Evolutionary conservation across 192 early-diverging fungal genomes (phyloP).

Genomic region (Backusella psychrophila): DNA sequence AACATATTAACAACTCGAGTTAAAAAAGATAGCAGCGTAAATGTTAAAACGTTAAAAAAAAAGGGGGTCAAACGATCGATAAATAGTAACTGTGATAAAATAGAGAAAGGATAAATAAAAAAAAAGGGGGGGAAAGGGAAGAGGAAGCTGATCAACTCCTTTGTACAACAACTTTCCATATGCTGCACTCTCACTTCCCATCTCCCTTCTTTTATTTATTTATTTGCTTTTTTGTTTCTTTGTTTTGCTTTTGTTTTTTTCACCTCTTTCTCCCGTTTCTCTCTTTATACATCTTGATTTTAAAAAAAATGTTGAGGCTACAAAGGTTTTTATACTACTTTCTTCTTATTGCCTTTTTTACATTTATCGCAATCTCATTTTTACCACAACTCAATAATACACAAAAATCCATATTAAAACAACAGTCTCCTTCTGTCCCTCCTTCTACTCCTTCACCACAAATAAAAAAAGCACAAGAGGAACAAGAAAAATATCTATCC

Average conservation of each 20-base stretch:
- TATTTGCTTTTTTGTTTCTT: not conserved
- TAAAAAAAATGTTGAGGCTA: not conserved
- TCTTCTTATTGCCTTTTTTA: not conserved
- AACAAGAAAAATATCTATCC: slow-evolving; percentile 10
- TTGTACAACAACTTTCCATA: not conserved
- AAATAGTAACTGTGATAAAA: not conserved
- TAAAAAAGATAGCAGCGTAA: not conserved
- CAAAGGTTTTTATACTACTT: not conserved
- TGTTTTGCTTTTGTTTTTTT: not conserved
- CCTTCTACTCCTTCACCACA: not conserved
- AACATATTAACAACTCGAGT: not conserved
- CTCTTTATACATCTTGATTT: not conserved
- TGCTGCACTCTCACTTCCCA: not conserved
- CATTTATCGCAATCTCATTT: not conserved
- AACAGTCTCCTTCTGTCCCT: not conserved
- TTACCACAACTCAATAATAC: slow-evolving; percentile 4
- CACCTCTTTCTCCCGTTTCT: not conserved
- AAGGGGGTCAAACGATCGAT: not conserved
- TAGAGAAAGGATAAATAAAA: not conserved
- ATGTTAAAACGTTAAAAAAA: not conserved
- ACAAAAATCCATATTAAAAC: slow-evolving; percentile 1
- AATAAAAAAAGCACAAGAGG: not conserved
- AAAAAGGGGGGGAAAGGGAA: not conserved
- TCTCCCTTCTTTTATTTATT: not conserved
- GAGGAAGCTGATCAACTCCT: not conserved